Evolutionary conservation across 2,329 filamentous ascomycete species (phyloP).

Genomic region (Fusarium sublunatum): DNA sequence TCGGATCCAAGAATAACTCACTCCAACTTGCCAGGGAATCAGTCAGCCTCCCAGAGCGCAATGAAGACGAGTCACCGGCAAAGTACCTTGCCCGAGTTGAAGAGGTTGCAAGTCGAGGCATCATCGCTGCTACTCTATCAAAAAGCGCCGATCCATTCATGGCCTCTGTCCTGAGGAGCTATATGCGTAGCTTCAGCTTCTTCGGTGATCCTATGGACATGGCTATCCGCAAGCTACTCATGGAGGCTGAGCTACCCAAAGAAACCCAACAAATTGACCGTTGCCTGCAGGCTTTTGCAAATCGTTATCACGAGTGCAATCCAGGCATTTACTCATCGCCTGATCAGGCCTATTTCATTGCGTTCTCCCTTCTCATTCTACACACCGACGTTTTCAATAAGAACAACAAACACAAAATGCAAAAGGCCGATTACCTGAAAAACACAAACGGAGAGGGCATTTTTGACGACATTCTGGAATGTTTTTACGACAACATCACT

Average conservation of each 20-base stretch:
- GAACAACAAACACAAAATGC: slow-evolving; percentile 99
- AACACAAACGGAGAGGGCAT: slow-evolving; percentile 93
- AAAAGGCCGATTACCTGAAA: slow-evolving; percentile 92
- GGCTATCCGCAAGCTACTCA: slow-evolving; percentile 92
- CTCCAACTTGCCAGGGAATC: slow-evolving; percentile 80
- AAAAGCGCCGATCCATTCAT: slow-evolving; percentile 89
- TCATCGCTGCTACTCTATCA: slow-evolving; percentile 86
- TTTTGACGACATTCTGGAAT: slow-evolving; percentile 92
- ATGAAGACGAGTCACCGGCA: slow-evolving; percentile 89
- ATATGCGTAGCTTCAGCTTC: slow-evolving; percentile 94
- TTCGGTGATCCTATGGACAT: slow-evolving; percentile 98
- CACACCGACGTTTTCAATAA: slow-evolving; percentile 99
- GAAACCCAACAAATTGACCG: slow-evolving; percentile 98
- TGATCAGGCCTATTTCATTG: slow-evolving; percentile 98
- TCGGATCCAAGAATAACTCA: slow-evolving; percentile 83
- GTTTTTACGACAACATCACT: slow-evolving; percentile 98
- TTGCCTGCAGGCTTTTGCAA: slow-evolving; percentile 92
- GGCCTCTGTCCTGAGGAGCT: slow-evolving; percentile 85
- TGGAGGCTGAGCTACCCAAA: slow-evolving; percentile 95
- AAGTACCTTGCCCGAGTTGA: slow-evolving; percentile 89
- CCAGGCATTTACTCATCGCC: slow-evolving; percentile 91
- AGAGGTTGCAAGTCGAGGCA: slow-evolving; percentile 79
- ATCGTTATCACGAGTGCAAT: slow-evolving; percentile 98
- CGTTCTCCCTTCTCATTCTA: slow-evolving; percentile 94
- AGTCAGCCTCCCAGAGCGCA: slow-evolving; percentile 77